These are phyloP conservation scores for Trichoderma endophyticum DNA, from an alignment of 2,329 filamentous ascomycete species.

Conservation along the genomic window DNA sequence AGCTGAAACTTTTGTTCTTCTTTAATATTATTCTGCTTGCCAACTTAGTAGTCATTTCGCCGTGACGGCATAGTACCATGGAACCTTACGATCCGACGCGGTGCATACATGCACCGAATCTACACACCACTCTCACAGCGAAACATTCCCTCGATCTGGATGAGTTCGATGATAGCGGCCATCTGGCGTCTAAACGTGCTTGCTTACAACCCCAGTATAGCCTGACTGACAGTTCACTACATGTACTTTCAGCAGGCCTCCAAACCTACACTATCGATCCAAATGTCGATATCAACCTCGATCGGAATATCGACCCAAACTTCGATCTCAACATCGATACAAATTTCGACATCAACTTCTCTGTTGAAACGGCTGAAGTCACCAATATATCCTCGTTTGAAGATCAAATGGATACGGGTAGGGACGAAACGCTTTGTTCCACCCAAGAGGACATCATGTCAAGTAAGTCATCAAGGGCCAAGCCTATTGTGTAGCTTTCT, in stretches of 20 bases:
- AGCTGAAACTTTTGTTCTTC: neutral
- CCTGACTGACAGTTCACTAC: neutral
- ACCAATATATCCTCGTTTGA: neutral
- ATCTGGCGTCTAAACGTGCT: neutral
- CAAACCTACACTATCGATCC: neutral
- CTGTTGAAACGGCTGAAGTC: neutral
- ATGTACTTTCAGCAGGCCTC: neutral
- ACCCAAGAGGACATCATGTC: neutral
- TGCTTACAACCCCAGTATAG: neutral
- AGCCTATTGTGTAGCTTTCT: neutral
- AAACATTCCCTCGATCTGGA: neutral
- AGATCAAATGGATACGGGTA: neutral
- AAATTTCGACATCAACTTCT: neutral
- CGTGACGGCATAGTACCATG: neutral
- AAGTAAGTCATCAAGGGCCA: neutral
- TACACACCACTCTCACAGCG: neutral
- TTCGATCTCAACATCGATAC: too few relatives aligned
- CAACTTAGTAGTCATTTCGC: neutral
- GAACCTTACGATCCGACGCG: neutral
- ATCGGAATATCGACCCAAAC: too few relatives aligned
- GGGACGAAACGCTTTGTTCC: neutral
- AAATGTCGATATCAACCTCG: neutral
- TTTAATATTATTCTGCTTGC: neutral
- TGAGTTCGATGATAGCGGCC: neutral
- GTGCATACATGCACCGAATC: neutral